A percentile compares a stretch with the other conserved stretches of the same genome.
These are phyloP conservation scores for Aspergillus sparsus DNA, from an alignment of 495 filamentous ascomycete genomes.

Conservation along the genomic window DNA sequence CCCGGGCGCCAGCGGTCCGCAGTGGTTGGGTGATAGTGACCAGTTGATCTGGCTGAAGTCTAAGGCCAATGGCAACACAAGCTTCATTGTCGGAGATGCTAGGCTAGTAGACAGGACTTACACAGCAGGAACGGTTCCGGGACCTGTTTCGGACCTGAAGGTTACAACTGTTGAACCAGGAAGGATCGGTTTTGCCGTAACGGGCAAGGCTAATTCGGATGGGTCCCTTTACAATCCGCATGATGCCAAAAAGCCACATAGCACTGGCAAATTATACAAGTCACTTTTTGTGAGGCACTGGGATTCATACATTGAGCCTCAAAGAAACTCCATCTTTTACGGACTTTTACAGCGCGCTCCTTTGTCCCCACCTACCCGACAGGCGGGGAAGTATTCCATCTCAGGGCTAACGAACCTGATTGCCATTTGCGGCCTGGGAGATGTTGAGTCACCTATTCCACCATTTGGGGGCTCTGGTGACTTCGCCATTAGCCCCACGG, in stretches of 20 bases:
- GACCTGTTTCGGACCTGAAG: constrained; percentile 74
- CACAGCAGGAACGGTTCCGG: constrained; percentile 64
- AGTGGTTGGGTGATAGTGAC: constrained; percentile 68
- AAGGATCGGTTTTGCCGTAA: constrained; percentile 70
- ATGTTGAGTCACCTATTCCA: constrained; percentile 56
- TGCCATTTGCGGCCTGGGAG: constrained; percentile 40
- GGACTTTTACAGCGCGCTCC: constrained; percentile 57
- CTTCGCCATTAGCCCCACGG: constrained; percentile 57
- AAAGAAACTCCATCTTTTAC: constrained; percentile 73
- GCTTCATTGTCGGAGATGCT: constrained; percentile 59
- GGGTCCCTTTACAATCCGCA: constrained; percentile 58
- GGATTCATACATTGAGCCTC: constrained; percentile 61
- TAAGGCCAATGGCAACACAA: constrained; percentile 67
- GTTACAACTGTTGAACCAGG: constrained; percentile 59
- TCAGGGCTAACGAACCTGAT: constrained; percentile 53
- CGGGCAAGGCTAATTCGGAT: constrained; percentile 57
- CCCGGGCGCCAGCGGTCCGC: constrained; percentile 63
- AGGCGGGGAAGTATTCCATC: constrained; percentile 46
- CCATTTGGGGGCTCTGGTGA: constrained; percentile 61
- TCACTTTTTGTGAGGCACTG: constrained; percentile 62
- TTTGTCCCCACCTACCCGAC: constrained; percentile 36
- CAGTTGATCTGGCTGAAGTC: constrained; percentile 68
- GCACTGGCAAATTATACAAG: constrained; percentile 56
- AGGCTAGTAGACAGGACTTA: constrained; percentile 57
- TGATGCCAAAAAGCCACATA: constrained; percentile 53